A percentile compares a stretch with the other conserved stretches of the same genome.
Conservation (phyloP, 352 stramenopile species). For the Pythium inflatum region DNA sequence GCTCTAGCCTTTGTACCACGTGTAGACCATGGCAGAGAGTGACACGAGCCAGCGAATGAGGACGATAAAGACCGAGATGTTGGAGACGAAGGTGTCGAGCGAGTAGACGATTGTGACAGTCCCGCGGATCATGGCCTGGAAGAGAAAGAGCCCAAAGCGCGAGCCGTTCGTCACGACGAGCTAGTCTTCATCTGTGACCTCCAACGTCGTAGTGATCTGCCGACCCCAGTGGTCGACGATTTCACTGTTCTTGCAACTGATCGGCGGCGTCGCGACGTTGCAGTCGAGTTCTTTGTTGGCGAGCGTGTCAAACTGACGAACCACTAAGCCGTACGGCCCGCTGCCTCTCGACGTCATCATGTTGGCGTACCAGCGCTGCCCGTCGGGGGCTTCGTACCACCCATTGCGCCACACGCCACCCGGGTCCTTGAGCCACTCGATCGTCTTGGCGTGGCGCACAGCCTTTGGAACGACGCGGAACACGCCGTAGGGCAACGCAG, state of each 20-base stretch:
- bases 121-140: not conserved
- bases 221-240: not conserved
- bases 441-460: slow-evolving; percentile 34
- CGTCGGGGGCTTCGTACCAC: not conserved
- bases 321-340: not conserved
- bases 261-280: too few relatives aligned
- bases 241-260: not conserved
- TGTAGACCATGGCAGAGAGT: slow-evolving; percentile 18
- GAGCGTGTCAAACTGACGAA: slow-evolving; percentile 28
- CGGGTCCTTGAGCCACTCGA: slow-evolving; percentile 36
- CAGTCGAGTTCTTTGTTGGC: slow-evolving; percentile 6
- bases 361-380: slow-evolving; percentile 25
- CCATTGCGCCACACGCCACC: not conserved
- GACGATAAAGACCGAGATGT: slow-evolving; percentile 34
- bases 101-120: slow-evolving; percentile 24
- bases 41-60: slow-evolving; percentile 37
- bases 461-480: slow-evolving; percentile 7
- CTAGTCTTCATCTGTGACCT: not conserved
- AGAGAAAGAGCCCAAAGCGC: slow-evolving; percentile 34
- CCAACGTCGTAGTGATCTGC: not conserved
- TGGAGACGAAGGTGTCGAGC: slow-evolving; percentile 35
- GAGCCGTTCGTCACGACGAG: slow-evolving; percentile 31
- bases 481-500: slow-evolving; percentile 18
- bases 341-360: slow-evolving; percentile 22
- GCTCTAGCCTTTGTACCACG: slow-evolving; percentile 26